These are phyloP conservation scores for Neospermospora avenae DNA, from an alignment of 2,329 filamentous ascomycete species.

Conservation along the genomic window DNA sequence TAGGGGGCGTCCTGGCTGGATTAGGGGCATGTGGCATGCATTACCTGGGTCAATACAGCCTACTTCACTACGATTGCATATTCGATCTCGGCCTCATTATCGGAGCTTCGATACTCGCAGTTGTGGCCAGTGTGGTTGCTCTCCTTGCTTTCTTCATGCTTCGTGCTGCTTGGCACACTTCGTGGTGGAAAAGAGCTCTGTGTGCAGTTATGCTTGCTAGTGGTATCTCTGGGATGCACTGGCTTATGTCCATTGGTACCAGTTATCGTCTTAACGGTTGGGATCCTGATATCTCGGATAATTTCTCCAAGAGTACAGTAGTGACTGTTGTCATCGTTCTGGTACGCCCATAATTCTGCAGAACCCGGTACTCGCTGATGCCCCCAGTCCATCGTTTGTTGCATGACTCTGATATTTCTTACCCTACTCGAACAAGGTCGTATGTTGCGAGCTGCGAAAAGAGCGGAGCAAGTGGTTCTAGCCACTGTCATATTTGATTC, in stretches of 20 bases:
- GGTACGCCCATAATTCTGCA: slow-evolving; percentile 42
- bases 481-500: slow-evolving; percentile 64
- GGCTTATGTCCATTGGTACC: slow-evolving; percentile 73
- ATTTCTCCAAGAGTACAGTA: slow-evolving; percentile 60
- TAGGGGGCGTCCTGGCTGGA: slow-evolving; percentile 68
- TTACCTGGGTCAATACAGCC: slow-evolving; percentile 81
- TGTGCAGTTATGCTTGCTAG: slow-evolving; percentile 67
- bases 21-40: slow-evolving; percentile 81
- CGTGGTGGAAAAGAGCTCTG: slow-evolving; percentile 69
- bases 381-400: slow-evolving; percentile 57
- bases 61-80: slow-evolving; percentile 68
- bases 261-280: slow-evolving; percentile 56
- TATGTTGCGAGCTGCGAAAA: slow-evolving; percentile 29
- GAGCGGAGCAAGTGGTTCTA: slow-evolving; percentile 52
- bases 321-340: slow-evolving; percentile 71
- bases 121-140: slow-evolving; percentile 66
- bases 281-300: slow-evolving; percentile 39
- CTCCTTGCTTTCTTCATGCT: slow-evolving; percentile 76
- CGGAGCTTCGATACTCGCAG: slow-evolving; percentile 68
- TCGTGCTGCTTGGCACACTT: slow-evolving; percentile 71
- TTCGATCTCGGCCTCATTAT: slow-evolving; percentile 57
- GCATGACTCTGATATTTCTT: slow-evolving; percentile 53
- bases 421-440: slow-evolving; percentile 47
- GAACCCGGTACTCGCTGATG: slow-evolving; percentile 39
- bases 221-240: slow-evolving; percentile 85